Base-by-base conservation (phyloP, 495 filamentous ascomycete species). In the Xylaria telfairii region DNA sequence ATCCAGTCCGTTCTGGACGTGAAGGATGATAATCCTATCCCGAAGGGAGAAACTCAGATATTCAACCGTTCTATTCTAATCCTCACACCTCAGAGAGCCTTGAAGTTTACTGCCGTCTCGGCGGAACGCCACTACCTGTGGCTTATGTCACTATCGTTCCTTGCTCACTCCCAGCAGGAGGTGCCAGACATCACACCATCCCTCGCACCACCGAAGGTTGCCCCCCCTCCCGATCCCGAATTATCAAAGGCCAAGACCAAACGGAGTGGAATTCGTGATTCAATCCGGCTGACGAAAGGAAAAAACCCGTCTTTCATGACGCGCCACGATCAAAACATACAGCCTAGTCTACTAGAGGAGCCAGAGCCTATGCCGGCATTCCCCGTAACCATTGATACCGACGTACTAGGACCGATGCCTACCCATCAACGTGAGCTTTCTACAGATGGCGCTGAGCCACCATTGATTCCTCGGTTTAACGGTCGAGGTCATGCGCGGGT, bases 1-100 rank as follows among this genome's bases (percentile, higher is more conserved):
- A 98, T 99, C 73, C 94, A 98, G 83, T 98, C 96, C 41, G 96
- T 98, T 12, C 83, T 99, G 21, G 96, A 99, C 73, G 96, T 99
- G 74, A 95, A 95, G 78, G 96, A 99, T 76, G 92, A 97, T 80
- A 96, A 95, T 64, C 93, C 94, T 6, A 75, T 92, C 64, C 96
- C 96, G 3, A 95, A 95, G 77, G 88, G 89, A 69, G 79, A 86
- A 47, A 78, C 86, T 9, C 78, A 83, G 21, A 83, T 92, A 2
- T 98, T 97, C 84, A 93, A 96, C 77, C 92, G 96, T 65, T 98
- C 96, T 0, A 99, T 99, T 74, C 83, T 99, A 42, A 96, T 99
- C 69, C 81, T 99, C 26, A 98, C 96, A 15, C 96, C 96, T 8
- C 91, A 95, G 73, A 88, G 96, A 69, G 96, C 96, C 37, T 88